Base-by-base conservation (phyloP, 768 basidiomycete genomes). In the Sporobolomyces roseus region DNA sequence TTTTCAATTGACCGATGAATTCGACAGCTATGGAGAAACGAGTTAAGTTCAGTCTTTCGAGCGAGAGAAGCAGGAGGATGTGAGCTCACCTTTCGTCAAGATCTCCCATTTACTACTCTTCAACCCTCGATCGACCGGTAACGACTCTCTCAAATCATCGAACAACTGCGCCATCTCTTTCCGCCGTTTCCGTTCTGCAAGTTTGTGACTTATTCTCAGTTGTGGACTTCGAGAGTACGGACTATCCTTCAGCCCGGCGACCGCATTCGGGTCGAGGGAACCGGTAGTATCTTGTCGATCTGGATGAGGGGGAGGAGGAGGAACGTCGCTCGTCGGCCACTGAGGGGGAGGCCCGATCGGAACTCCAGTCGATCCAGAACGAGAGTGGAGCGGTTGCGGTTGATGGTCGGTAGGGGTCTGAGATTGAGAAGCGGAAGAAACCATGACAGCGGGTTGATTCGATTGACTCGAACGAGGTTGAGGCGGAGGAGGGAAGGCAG, bases 41-140 rank as follows among this genome's bases (percentile, higher is more conserved):
- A 8, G 32, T n/a, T 17, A 23, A 58, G 38, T 41, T 52, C 41
- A 55, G 46, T n/a, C 16, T 19, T 1, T n/a, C 25, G 35, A 33
- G 10, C n/a, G 14, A 33, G 19, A 19, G 1, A 12, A 29, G 9
- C n/a, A 51, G 19, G 13, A 32, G 29, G 43, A 30, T 21, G 14
- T 14, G 46, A 58, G 27, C 83, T 71, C 73, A 90, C 93, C 90
- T 86, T 96, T 94, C 80, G 88, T 93, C 38, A 99, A 80, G 69
- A 97, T 97, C 81, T 99, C 96, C 96, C 94, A 98, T 81, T 99
- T 99, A 81, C 90, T 93, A 25, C 91, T 89, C 77, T 98, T 98
- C 87, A 93, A 90, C 5, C 74, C 49, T 88, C 92, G 60, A 89
- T 85, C 81, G 92, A 92, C 59, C 88, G 96, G 96, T 30, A 99